A percentile compares a stretch with the other conserved stretches of the same genome.
Conservation (phyloP, 305 asterid species). For the Fraxinus nigra region DNA sequence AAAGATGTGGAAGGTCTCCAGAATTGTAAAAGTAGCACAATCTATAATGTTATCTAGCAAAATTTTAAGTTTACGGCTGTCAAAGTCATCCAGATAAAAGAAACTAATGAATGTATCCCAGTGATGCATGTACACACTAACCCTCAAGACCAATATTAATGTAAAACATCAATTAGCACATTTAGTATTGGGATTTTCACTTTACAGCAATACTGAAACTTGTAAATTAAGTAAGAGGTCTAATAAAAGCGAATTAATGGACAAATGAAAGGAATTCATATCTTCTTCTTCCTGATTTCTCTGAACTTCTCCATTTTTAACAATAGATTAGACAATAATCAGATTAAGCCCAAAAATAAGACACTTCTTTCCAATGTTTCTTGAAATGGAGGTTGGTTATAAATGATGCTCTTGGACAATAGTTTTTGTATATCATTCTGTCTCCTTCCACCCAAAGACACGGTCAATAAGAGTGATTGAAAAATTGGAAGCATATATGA, state of each 20-base stretch:
- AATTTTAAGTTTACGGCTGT: slow-evolving; percentile 6
- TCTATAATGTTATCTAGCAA: not conserved
- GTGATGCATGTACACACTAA: not conserved
- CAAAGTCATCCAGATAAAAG: not conserved
- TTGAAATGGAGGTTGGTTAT: not conserved
- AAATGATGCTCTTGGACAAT: not conserved
- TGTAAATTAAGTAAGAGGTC: not conserved
- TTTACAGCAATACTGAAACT: not conserved
- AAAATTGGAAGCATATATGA: not conserved
- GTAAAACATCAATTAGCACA: not conserved
- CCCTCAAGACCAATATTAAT: not conserved
- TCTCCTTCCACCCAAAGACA: not conserved
- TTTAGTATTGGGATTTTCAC: not conserved
- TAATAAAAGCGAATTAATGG: not conserved
- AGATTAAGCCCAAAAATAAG: not conserved
- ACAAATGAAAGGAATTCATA: not conserved
- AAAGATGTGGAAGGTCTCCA: slow-evolving; percentile 18
- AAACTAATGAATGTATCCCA: not conserved
- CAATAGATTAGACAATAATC: not conserved
- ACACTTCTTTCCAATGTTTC: not conserved
- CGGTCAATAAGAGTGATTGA: not conserved
- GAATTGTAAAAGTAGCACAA: not conserved
- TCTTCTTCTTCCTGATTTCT: not conserved
- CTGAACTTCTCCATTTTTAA: not conserved
- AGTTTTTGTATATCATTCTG: not conserved